Conservation (phyloP, 1,284 basidiomycete species). For the Volvariella volvacea region DNA sequence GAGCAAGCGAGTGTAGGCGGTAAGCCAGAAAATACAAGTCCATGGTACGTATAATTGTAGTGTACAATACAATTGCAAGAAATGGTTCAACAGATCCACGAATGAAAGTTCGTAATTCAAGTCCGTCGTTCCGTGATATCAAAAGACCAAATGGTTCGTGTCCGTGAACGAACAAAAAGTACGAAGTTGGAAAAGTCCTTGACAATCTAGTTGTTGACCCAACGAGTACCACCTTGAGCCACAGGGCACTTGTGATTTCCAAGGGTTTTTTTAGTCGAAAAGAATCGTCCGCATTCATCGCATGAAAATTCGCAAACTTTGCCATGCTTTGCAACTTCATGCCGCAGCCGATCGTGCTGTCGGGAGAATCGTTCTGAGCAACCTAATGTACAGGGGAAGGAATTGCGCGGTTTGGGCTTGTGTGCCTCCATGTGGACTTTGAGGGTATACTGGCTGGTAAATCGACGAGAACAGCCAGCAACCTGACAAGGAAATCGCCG, state of each 20-base stretch:
- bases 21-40: too few relatives aligned
- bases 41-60: too few relatives aligned
- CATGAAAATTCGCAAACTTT: conserved; percentile 43
- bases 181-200: neutral
- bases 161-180: too few relatives aligned
- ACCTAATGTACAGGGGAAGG: conserved; percentile 39
- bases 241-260: conserved; percentile 45
- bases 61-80: too few relatives aligned
- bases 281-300: conserved; percentile 40
- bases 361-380: conserved; percentile 43
- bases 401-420: conserved; percentile 39
- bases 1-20: too few relatives aligned
- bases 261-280: conserved; percentile 40
- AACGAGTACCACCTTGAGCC: conserved; percentile 35
- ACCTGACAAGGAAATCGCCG: conserved; percentile 40
- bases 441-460: conserved; percentile 43
- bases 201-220: conserved; percentile 26
- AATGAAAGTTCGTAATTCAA: too few relatives aligned
- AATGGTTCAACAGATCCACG: too few relatives aligned
- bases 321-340: conserved; percentile 44
- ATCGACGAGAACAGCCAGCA: conserved; percentile 36
- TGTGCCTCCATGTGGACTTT: conserved; percentile 46
- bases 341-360: conserved; percentile 43
- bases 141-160: too few relatives aligned
- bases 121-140: too few relatives aligned